Conservation (phyloP, 2,329 filamentous ascomycete species). For the Didymella keratinophila region DNA sequence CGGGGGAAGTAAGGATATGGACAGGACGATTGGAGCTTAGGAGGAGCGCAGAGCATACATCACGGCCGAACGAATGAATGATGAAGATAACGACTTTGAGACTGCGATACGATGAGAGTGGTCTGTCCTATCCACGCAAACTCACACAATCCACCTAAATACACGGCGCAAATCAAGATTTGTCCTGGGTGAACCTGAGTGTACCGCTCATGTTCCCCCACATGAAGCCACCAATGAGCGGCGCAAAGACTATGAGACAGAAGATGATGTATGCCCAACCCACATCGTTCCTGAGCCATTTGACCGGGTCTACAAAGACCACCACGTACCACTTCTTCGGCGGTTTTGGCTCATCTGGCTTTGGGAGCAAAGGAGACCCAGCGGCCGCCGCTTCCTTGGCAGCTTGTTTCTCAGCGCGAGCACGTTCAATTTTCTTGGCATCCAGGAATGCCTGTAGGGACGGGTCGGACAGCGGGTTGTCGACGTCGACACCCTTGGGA, state of each 20-base stretch:
- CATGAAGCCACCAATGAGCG: not conserved
- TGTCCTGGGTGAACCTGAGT: not conserved
- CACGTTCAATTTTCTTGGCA: not conserved
- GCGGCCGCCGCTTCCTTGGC: not conserved
- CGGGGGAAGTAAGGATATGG: constrained; percentile 58
- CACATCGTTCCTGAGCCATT: not conserved
- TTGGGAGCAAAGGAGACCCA: not conserved
- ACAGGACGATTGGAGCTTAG: constrained; percentile 54
- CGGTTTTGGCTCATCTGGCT: not conserved
- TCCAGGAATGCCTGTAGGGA: not conserved
- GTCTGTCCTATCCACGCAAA: not conserved
- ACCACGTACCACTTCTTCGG: not conserved
- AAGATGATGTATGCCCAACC: not conserved
- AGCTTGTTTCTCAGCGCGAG: not conserved
- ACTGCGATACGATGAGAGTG: not conserved
- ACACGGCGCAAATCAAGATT: not conserved
- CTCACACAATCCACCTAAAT: not conserved
- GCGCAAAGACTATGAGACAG: not conserved
- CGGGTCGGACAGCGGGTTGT: not conserved
- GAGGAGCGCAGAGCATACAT: not conserved
- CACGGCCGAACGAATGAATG: not conserved
- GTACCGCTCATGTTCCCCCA: not conserved
- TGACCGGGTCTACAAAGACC: not conserved
- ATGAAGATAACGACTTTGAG: not conserved
- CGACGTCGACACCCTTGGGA: not conserved